Evolutionary conservation across 805 yeast genomes (phyloP), one percentile per base, ranked within the genome.

Genomic region (Kluyveromyces aestuarii): DNA sequence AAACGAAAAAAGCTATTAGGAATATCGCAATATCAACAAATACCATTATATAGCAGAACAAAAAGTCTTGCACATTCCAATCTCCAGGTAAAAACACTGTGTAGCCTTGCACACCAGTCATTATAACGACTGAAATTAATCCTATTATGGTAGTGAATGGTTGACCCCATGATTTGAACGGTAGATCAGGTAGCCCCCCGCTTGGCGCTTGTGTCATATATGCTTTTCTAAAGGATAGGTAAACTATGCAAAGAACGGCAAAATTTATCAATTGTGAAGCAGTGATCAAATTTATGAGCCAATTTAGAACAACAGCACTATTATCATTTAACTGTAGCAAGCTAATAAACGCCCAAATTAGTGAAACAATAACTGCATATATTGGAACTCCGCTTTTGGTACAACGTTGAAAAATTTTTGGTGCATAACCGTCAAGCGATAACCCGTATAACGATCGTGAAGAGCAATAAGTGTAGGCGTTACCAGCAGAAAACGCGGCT

Each of bases 401-500:
- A 58, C 91, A 83, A 52, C 67, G 70, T 11, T 77, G 68, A 55
- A 87, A 84, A 41, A 84, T 55, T 37, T 69, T 69, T 10, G 96
- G 96, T 1, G 93, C 91, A 52, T 78, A 76, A 0, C 91, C 89
- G 56, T 77, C 79, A 30, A 77, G 65, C 0, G 93, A 84, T 64
- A 86, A 69, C 2, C 87, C 87, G 61, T 81, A 81, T 19, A 87
- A 68, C 0, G 85, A 72, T 54, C 84, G 71, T 8, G 88, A 77
- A 0, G 91, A 82, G 51, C 88, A 81, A 60, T 79, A 86, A 36
- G 85, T 77, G 62, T 81, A 84, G 1, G 91, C 84, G 63, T 87
- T 87, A 47, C 95, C 96, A 2, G 95, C 89, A 36, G 89, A 81
- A 55, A 87, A 82, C 0, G 90, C 84, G 1, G 93, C 77, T 6